Evolutionary conservation across 2,329 filamentous ascomycete genomes (phyloP), one percentile per base, ranked within the genome.

Genomic region (Aspergillus ibericus): DNA sequence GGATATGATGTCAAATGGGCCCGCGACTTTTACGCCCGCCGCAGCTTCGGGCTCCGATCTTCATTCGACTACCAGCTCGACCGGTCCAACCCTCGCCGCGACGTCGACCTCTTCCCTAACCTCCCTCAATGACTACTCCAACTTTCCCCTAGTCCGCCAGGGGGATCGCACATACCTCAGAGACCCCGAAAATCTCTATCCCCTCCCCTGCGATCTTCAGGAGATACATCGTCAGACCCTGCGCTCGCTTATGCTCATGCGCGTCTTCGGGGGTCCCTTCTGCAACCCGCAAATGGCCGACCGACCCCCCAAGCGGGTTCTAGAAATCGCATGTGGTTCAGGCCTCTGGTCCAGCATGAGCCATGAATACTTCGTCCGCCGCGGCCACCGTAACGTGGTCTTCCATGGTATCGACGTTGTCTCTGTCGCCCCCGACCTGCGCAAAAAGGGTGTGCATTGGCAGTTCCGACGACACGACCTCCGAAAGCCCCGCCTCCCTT

Each of bases 281-380:
- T 93, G 90, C 75, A 89, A 88, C 8, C 88, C 89, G 1, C 80
- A 81, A 29, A 82, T 91, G 55, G 78, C 82, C 44, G 82, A 85
- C 62, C 85, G 85, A 48, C 87, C 90, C 18, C 93, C 93, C 0
- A 83, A 83, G 67, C 88, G 87, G 63, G 88, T 98, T 27, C 82
- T 98, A 22, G 93, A 98, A 70, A 77, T 97, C 34, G 92, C 88
- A 29, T 98, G 93, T 74, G 93, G 93, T 16, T 89, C 89, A 18
- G 93, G 87, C 22, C 90, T 96, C 71, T 97, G 93, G 93, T 93
- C 90, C 66, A 88, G 90, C 32, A 87, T 92, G 80, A 96, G 91
- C 73, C 89, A 96, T 73, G 86, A 91, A 35, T 89, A 91, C 75
- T 91, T 93, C 70, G 82, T 84, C 57, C 82, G 85, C 50, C 81